Conservation (phyloP, 2,329 filamentous ascomycete genomes). For the Fusarium xylarioides region DNA sequence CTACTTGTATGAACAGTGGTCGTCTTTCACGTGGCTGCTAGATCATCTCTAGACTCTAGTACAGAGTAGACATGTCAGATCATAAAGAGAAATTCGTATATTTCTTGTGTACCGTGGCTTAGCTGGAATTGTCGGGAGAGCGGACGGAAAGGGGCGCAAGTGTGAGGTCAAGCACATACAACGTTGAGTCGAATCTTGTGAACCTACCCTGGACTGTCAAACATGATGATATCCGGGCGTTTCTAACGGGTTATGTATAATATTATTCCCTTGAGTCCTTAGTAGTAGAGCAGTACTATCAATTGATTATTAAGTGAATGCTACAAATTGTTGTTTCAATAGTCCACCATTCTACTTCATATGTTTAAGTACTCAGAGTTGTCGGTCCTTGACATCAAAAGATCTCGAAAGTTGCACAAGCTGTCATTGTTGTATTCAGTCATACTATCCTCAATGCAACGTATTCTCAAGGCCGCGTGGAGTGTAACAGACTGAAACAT, state of each 20-base stretch:
- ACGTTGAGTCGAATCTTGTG: neutral
- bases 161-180: neutral
- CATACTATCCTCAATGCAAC: conserved; percentile 10
- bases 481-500: conserved; percentile 13
- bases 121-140: neutral
- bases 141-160: neutral
- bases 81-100: neutral
- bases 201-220: neutral
- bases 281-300: accelerated
- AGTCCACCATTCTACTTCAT: neutral
- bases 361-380: accelerated
- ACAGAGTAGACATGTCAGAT: neutral
- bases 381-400: neutral
- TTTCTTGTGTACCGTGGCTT: neutral
- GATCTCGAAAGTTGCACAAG: neutral
- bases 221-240: neutral
- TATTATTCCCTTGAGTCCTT: neutral
- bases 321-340: accelerated
- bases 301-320: neutral
- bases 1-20: neutral
- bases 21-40: neutral
- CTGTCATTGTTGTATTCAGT: neutral
- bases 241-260: neutral
- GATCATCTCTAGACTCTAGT: neutral
- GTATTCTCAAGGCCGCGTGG: conserved; percentile 14